A percentile compares a stretch with the other conserved stretches of the same genome.
These are phyloP conservation scores for Trichoderma asperelloides DNA, from an alignment of 495 filamentous ascomycete genomes.

Conservation along the genomic window DNA sequence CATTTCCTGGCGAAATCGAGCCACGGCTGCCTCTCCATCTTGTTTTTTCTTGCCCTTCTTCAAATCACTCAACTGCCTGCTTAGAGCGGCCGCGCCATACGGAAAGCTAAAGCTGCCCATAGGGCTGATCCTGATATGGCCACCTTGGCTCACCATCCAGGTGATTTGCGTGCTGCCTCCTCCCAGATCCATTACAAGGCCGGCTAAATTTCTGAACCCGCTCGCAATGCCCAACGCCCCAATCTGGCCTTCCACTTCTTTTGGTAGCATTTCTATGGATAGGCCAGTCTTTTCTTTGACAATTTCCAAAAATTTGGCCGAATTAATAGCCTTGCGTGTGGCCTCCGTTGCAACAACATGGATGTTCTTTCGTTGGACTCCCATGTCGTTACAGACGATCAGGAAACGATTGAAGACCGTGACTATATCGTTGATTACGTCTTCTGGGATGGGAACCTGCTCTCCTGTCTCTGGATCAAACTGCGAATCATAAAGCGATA, in stretches of 20 bases:
- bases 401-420: constrained; percentile 45
- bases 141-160: constrained; percentile 29
- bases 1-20: constrained; percentile 43
- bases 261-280: constrained; percentile 12
- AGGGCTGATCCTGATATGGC: constrained; percentile 42
- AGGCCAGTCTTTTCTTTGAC: constrained; percentile 10
- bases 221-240: constrained; percentile 64
- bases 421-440: constrained; percentile 41
- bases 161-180: constrained; percentile 65
- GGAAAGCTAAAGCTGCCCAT: constrained; percentile 54
- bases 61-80: constrained; percentile 31
- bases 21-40: constrained; percentile 23
- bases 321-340: constrained; percentile 53
- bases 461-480: constrained; percentile 22
- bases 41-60: constrained; percentile 20
- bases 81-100: constrained; percentile 63
- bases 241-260: constrained; percentile 46
- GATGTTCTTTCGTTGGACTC: constrained; percentile 35
- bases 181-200: constrained; percentile 63
- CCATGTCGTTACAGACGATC: constrained; percentile 45
- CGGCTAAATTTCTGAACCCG: constrained; percentile 46
- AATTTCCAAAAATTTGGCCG: constrained; percentile 53
- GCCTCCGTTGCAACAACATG: constrained; percentile 54
- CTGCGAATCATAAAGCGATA: constrained; percentile 57
- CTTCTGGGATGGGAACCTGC: constrained; percentile 38